Evolutionary conservation across 129 eudicot genomes (phyloP), one percentile per base, ranked within the genome.

Genomic region (Pseudognaphalium luteoalbum): DNA sequence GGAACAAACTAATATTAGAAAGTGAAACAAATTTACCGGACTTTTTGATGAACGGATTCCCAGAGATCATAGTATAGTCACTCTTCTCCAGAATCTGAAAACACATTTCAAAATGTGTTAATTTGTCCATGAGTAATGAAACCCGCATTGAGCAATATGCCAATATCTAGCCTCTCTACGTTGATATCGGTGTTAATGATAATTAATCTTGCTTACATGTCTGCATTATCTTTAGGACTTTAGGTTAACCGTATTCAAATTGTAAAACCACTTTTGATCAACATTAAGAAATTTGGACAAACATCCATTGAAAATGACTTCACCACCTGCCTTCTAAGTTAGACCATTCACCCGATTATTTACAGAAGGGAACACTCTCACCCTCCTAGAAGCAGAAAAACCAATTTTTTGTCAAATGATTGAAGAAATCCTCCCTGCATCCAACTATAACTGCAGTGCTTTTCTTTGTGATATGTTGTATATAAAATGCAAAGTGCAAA

Each of bases 31-130:
- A 30, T 22, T 75, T 84, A 95, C 99, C 99, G 72, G 97, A 80
- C 84, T 91, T 95, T 75, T 91, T 91, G 56, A 95, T 95, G 75
- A 64, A 91, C 64, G 97, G 91, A 62, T 76, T 78, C 62, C 99
- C 99, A 78, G 95, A 89, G 39, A 95, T 95, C 86, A 85, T 76
- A 22, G 81, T 86, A 73, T 95, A 95, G 82, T 95, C 99, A 75
- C 88, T 74, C 79, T 89, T 91, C 86, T 95, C 99, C 76, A 95
- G 82, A 80, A 95, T 89, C 97, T 95, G 85, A 67, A 66, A 68
- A 82, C 76, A 67, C 71, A 68, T 42, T 17, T 41, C 66, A 57
- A 17, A 9, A 34, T 41, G 30, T 79, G 72, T 71, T 44, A 80
- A 73, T 58, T 17, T 76, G 68, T 30, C 37, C 70, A 11, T 44